Evolutionary conservation across 306 rosid species (phyloP).

Genomic region (Astragalus membranaceus): DNA sequence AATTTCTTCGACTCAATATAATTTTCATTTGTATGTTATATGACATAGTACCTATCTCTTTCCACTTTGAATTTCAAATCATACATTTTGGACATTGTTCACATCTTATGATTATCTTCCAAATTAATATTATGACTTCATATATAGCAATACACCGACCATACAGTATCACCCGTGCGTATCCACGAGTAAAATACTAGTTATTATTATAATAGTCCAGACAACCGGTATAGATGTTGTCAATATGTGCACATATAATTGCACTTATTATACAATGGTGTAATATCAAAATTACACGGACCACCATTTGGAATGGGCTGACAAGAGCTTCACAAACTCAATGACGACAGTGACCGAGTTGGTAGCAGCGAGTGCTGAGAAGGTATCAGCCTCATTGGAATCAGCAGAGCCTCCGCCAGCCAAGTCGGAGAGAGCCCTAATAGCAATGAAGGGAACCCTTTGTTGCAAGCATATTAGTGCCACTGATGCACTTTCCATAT

Average conservation of each 20-base stretch:
- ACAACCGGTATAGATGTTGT: background rate
- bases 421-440: constrained; percentile 45
- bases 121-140: too few species aligned
- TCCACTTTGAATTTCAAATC: too few species aligned
- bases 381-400: constrained; percentile 48
- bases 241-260: background rate
- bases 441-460: constrained; percentile 39
- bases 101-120: too few species aligned
- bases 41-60: too few species aligned
- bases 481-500: constrained; percentile 45
- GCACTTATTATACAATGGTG: background rate
- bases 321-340: constrained; percentile 38
- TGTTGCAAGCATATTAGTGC: constrained; percentile 50
- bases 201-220: too few species aligned
- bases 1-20: too few species aligned
- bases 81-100: too few species aligned
- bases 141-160: too few species aligned
- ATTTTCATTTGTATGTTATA: too few species aligned
- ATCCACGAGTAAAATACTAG: too few species aligned
- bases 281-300: background rate
- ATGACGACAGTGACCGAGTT: constrained; percentile 39
- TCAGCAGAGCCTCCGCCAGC: constrained; percentile 48
- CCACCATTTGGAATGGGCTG: background rate
- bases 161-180: too few species aligned
- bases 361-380: constrained; percentile 38